Base-by-base conservation (phyloP, 2,329 filamentous ascomycete genomes). In the Pyrenophora graminea region DNA sequence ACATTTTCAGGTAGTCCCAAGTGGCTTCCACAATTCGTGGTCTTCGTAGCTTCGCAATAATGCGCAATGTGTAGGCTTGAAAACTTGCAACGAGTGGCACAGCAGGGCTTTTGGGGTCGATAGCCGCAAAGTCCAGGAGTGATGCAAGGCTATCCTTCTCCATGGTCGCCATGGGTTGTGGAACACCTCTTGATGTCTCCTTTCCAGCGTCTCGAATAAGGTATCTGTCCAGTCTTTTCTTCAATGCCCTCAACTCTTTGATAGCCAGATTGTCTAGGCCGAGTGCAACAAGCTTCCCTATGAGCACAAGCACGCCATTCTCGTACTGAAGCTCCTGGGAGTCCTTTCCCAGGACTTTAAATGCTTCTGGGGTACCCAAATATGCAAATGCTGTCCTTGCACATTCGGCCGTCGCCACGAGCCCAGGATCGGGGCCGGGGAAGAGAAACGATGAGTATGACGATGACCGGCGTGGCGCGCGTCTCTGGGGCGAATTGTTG, bases 321-420 rank as follows among this genome's bases (percentile, higher is more conserved):
- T 92, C 89, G 3, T 92, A 71, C 65, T 92, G 88, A 33, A 89
- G 74, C 38, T 82, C 80, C 1, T 84, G 80, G n/a, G 86, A 75
- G 8, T 80, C 74, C 8, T 84, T 74, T 7, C 80, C 77, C 5
- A 81, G 74, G 1, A 80, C 74, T 21, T 80, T 76, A 17, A 70
- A 68, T 25, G 72, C 76, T 43, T 88, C 82, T 19, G 85, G 64
- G 23, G 80, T 77, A 42, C 86, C 79, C 33, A 92, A 75, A 42
- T 83, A 85, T 6, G 80, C 75, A 63, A 92, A 90, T 1, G 86
- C 87, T 23, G 83, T 71, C 8, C 87, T 81, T 6, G 86, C 82
- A 63, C 89, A 91, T 73, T 91, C 88, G 10, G 86, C 85, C 0
- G 79, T 81, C 1, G 85, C 79, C 12, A 86, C 61, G 17, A 78